Base-by-base conservation (phyloP, 2,329 filamentous ascomycete genomes). In the Colletotrichum brevisporum region DNA sequence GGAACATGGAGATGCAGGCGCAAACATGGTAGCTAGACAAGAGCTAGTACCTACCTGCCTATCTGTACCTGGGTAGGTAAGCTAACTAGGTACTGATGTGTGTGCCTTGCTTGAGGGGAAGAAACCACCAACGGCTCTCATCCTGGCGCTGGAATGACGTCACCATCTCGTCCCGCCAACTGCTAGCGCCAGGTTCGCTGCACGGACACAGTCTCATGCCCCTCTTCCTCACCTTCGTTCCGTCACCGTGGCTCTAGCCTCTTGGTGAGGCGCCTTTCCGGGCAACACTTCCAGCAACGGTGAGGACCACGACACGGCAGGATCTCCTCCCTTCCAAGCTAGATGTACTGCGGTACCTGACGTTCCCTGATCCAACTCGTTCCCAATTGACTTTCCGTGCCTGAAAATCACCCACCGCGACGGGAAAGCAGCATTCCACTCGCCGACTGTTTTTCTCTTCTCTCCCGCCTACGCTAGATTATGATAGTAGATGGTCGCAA, bases 201-300 rank as follows among this genome's bases (percentile, higher is more conserved):
- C 65, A 55, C 45, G 65, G 66, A 65, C 66, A 31, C 31, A 5
- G 66, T 65, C 65, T 68, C 66, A 59, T 48, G 48, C 66, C 66
- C 66, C 61, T 41, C 53, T 58, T 47, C 60, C 52, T 41, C 2
- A 16, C n/a, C 24, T 24, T 39, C 45, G 31, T 43, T 13, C 6
- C 21, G 9, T 55, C 31, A 26, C 27, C 47, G 26, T 3, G 21
- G 21, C 21, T 24, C 21, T 24, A 24, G 21, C 21, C 21, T 24
- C 21, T 24, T 24, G 21, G 21, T 3, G 26, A n/a, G 12, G 24
- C 15, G 31, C 45, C 26, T 48, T 53, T 48, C 41, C 16, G 13
- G 13, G 41, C 15, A 36, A 36, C 15, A 5, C 61, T 21, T 59
- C 36, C 52, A 39, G 41, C 50, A 52, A 8, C 31, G 31, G 31